Conservation (phyloP, 495 filamentous ascomycete species). For the Xylaria sp. region DNA sequence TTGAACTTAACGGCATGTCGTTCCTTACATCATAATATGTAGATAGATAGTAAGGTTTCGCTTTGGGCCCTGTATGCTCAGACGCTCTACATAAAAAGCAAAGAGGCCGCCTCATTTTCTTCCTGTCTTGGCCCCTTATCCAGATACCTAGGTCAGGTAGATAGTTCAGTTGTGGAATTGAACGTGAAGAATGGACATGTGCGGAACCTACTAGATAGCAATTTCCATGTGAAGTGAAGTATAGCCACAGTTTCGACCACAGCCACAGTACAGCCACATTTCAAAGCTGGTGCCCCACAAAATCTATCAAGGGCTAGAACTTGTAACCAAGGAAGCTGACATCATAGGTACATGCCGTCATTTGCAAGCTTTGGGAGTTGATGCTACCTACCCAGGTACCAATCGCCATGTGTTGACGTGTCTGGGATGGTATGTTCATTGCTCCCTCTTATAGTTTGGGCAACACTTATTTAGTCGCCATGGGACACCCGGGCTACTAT, state of each 20-base stretch:
- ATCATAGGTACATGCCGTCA: constrained; percentile 14
- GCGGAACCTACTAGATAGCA: too few relatives aligned
- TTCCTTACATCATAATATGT: too few relatives aligned
- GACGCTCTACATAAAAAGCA: too few relatives aligned
- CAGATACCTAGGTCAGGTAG: too few relatives aligned
- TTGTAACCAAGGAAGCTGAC: not conserved
- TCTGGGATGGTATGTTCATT: not conserved
- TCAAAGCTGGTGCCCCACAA: constrained; percentile 9
- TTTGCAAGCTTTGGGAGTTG: constrained; percentile 18
- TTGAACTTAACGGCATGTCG: too few relatives aligned
- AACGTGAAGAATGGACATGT: too few relatives aligned
- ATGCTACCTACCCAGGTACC: not conserved
- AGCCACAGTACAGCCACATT: constrained; percentile 7
- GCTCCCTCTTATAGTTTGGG: not conserved
- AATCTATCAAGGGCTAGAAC: not conserved
- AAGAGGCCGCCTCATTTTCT: too few relatives aligned
- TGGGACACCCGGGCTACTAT: not conserved
- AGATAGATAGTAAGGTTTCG: too few relatives aligned
- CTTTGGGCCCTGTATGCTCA: too few relatives aligned
- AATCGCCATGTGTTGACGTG: constrained; percentile 6
- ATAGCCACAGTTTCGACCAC: too few relatives aligned
- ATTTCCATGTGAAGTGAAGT: not conserved
- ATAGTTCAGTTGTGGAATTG: too few relatives aligned
- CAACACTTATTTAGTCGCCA: not conserved
- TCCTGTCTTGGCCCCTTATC: too few relatives aligned